Evolutionary conservation across 2,329 filamentous ascomycete genomes (phyloP).

Genomic region (Pseudopithomyces maydicus): DNA sequence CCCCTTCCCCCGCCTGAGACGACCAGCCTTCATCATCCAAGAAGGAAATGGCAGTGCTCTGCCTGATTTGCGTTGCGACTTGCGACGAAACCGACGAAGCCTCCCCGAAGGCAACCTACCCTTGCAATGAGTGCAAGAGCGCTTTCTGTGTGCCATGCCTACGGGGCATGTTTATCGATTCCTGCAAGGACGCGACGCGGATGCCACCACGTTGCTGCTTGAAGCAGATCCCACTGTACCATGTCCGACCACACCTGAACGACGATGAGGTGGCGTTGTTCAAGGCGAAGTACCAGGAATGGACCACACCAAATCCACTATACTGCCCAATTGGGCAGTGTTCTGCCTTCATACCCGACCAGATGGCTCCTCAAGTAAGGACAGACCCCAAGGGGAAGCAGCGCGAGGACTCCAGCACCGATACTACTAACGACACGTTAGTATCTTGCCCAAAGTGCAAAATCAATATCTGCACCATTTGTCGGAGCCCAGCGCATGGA

Average conservation of each 20-base stretch:
- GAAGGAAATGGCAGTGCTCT: slow-evolving; percentile 5
- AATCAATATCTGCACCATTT: slow-evolving; percentile 50
- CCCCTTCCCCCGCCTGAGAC: not conserved
- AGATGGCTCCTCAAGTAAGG: slow-evolving; percentile 22
- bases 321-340: slow-evolving; percentile 57
- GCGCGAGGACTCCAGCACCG: slow-evolving; percentile 32
- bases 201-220: slow-evolving; percentile 57
- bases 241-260: slow-evolving; percentile 43
- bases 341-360: slow-evolving; percentile 52
- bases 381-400: slow-evolving; percentile 20
- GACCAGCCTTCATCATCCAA: not conserved
- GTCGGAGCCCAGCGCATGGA: slow-evolving; percentile 50
- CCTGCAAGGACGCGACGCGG: slow-evolving; percentile 43
- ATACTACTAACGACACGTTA: slow-evolving; percentile 21
- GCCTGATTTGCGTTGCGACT: slow-evolving; percentile 27
- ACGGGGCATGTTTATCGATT: slow-evolving; percentile 48
- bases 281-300: slow-evolving; percentile 54
- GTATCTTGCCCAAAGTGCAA: slow-evolving; percentile 54
- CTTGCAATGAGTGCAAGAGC: slow-evolving; percentile 41
- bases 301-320: slow-evolving; percentile 50
- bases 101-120: slow-evolving; percentile 16
- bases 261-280: slow-evolving; percentile 43
- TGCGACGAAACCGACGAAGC: slow-evolving; percentile 15
- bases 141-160: slow-evolving; percentile 46
- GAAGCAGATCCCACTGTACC: slow-evolving; percentile 49